Conservation (phyloP, 2,329 filamentous ascomycete genomes). For the Fulvia fulva region DNA sequence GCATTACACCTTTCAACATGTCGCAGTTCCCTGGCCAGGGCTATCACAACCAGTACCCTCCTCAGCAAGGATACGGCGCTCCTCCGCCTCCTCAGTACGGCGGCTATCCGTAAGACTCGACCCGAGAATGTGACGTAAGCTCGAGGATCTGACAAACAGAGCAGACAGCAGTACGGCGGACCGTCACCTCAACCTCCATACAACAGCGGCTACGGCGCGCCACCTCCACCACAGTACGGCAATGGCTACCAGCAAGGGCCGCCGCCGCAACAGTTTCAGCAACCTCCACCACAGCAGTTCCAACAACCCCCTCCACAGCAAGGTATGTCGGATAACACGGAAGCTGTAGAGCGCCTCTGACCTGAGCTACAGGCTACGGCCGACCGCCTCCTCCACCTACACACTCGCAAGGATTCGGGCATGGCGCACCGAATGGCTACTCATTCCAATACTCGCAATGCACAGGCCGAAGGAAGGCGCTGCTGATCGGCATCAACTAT, state of each 20-base stretch:
- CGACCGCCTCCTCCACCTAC: conserved; percentile 33
- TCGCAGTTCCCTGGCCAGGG: conserved; percentile 32
- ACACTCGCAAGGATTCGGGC: conserved; percentile 63
- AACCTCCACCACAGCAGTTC: conserved; percentile 41
- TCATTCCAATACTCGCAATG: conserved; percentile 89
- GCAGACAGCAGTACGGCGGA: conserved; percentile 28
- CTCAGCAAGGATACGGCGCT: conserved; percentile 21
- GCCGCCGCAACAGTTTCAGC: conserved; percentile 37
- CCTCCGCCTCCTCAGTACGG: conserved; percentile 15
- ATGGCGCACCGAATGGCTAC: conserved; percentile 75
- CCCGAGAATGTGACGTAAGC: background rate
- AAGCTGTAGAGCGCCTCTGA: conserved; percentile 56
- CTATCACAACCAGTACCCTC: conserved; percentile 32
- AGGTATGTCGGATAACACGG: conserved; percentile 9
- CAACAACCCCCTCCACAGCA: conserved; percentile 35
- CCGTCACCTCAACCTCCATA: conserved; percentile 40
- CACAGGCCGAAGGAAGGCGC: conserved; percentile 80
- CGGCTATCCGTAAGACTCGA: conserved; percentile 11
- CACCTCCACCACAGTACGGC: conserved; percentile 37
- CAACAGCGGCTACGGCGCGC: conserved; percentile 39
- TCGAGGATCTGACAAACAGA: background rate
- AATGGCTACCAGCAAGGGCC: conserved; percentile 35
- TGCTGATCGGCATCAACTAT: conserved; percentile 95
- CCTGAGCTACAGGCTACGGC: conserved; percentile 31
- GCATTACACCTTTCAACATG: conserved; percentile 16